A percentile compares a stretch with the other conserved stretches of the same genome.
Evolutionary conservation across 192 early-diverging fungal genomes (phyloP).

Genomic region (Entomortierella chlamydospora): DNA sequence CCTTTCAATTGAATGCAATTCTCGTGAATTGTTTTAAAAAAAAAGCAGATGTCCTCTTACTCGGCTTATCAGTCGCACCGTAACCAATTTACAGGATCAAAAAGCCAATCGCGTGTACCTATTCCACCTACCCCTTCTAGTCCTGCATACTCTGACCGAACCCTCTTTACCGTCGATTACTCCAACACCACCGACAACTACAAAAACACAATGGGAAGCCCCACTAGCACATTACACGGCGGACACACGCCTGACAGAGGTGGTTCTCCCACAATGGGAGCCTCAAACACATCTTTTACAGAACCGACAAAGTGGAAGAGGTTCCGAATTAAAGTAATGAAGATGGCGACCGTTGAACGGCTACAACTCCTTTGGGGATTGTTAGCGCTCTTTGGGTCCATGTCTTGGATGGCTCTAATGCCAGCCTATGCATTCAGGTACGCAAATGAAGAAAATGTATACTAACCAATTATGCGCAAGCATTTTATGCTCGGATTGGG

Average conservation of each 20-base stretch:
- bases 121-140: background rate
- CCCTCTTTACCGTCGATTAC: background rate
- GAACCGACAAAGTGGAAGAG: conserved; percentile 28
- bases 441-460: background rate
- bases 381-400: conserved; percentile 34
- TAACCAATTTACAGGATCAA: background rate
- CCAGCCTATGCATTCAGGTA: conserved; percentile 51
- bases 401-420: conserved; percentile 41
- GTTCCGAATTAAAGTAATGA: conserved; percentile 33
- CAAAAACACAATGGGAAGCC: background rate
- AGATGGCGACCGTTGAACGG: conserved; percentile 46
- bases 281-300: conserved; percentile 11
- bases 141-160: background rate
- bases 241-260: background rate
- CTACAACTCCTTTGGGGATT: conserved; percentile 44
- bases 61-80: conserved; percentile 28
- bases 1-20: background rate
- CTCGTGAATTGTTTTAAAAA: background rate
- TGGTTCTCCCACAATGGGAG: conserved; percentile 1
- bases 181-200: background rate
- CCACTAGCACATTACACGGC: conserved; percentile 19
- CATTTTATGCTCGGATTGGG: background rate
- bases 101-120: background rate
- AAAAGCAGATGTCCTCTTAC: conserved; percentile 36
- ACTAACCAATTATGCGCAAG: background rate